A percentile compares a stretch with the other conserved stretches of the same genome.
phyloP scores from a whole-genome alignment of 805 yeast genomes.

The Wickerhamiella galacta region DNA sequence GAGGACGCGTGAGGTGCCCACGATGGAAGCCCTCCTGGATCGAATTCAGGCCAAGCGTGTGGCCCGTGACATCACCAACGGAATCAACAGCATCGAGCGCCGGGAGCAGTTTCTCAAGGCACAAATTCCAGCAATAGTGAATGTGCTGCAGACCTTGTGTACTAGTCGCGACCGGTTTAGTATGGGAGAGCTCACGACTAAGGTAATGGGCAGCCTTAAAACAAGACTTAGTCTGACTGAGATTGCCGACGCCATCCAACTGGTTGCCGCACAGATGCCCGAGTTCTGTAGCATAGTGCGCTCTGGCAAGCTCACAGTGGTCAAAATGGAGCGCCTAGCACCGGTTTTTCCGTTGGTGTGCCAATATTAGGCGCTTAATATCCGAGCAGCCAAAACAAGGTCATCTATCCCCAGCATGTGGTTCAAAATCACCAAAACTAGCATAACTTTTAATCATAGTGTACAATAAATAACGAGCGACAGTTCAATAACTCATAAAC shows the following conservation, averaged over 20 bases:
- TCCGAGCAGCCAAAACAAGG: too few species aligned
- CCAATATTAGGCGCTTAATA: too few species aligned
- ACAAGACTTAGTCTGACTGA: constrained; percentile 14
- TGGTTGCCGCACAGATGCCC: constrained; percentile 13
- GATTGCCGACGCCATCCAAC: constrained; percentile 12
- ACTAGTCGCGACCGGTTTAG: constrained; percentile 5
- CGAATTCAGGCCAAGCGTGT: constrained; percentile 17
- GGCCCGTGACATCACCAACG: constrained; percentile 5
- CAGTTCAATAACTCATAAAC: too few species aligned
- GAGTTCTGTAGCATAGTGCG: constrained; percentile 15
- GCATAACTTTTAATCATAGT: too few species aligned
- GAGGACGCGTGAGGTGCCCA: not conserved
- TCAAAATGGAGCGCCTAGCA: constrained; percentile 12
- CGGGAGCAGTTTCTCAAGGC: constrained; percentile 12
- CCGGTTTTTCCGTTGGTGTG: too few species aligned
- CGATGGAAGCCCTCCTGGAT: constrained; percentile 12
- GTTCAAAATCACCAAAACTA: too few species aligned
- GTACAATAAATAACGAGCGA: too few species aligned
- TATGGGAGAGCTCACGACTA: constrained; percentile 10
- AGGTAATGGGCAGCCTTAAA: constrained; percentile 13
- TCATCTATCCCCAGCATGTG: too few species aligned
- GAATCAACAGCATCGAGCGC: too few species aligned
- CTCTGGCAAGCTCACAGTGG: constrained; percentile 14
- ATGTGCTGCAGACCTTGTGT: constrained; percentile 12
- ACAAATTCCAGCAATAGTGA: constrained; percentile 14